Conservation (phyloP, 345 rosid species). For the Brassica incana region DNA sequence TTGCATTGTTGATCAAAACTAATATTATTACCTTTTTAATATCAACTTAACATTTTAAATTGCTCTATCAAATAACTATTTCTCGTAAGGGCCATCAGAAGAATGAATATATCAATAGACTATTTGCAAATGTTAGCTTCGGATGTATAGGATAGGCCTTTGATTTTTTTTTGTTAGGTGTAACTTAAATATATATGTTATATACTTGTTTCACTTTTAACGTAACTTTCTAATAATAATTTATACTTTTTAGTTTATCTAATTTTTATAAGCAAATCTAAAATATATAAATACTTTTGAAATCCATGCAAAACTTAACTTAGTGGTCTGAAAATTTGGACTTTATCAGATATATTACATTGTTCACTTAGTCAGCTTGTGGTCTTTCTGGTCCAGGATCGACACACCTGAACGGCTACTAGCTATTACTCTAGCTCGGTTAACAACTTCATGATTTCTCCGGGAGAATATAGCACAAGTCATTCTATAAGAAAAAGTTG, state of each 20-base stretch:
- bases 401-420: constrained; percentile 37
- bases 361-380: constrained; percentile 9
- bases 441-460: constrained; percentile 30
- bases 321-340: neutral
- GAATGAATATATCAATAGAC: constrained; percentile 1
- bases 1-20: constrained; percentile 11
- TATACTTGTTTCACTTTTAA: neutral
- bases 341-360: neutral
- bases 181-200: neutral
- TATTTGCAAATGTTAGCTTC: neutral
- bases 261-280: neutral
- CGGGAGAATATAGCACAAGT: constrained; percentile 50
- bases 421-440: constrained; percentile 15
- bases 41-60: neutral
- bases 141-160: neutral
- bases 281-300: neutral
- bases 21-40: neutral
- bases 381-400: constrained; percentile 32
- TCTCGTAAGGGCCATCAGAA: neutral
- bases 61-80: constrained; percentile 4
- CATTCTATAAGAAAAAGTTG: constrained; percentile 42
- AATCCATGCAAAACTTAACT: neutral
- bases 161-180: neutral
- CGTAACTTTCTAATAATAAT: neutral
- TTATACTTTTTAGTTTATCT: neutral